Base-by-base conservation (phyloP, 495 filamentous ascomycete genomes). In the Penicillium taxi region DNA sequence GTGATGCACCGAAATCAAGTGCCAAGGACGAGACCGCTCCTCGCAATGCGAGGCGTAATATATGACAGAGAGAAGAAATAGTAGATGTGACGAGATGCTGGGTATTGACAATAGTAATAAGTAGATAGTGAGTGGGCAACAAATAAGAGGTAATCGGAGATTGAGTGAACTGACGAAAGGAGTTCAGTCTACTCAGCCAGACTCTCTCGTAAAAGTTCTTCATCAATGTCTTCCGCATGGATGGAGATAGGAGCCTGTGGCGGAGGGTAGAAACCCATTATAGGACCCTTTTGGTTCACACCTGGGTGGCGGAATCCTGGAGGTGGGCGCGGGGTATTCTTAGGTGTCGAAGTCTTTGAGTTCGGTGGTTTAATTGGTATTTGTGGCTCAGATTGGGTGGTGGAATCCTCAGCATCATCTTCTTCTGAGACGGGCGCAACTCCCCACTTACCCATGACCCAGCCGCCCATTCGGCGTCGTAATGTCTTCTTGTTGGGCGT, bases 401-500 rank as follows among this genome's bases (percentile, higher is more conserved):
- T 36, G 8, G n/a, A n/a, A n/a, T 53, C 49, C 4, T 39, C 28
- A 7, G 44, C 15, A 9, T 44, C 37, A 9, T 47, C 32, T 2
- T 53, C 37, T 19, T 52, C 45, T 27, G 59, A 26, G 5, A 50
- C 45, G 1, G 70, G 64, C 5, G 63, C 59, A 11, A 64, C 54
- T 13, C 72, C 73, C 74, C 73, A 78, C 21, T 65, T 60, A 6
- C 74, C 70, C 6, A 69, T 59, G 2, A 77, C 65, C 74, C 74
- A 78, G 15, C 73, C 72, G 6, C 73, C 73, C 24, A 75, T 45
- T 13, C 67, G 68, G 23, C 63, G 66, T 15, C 61, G 49, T 2
- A 74, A 41, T 3, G 59, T 64, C 4, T 59, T 32, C 31, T 64
- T 55, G 26, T 45, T 38, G 8, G 41, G 49, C 1, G 26, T 42